Evolutionary conservation across 106 monocot genomes (phyloP), one percentile per base, ranked within the genome.

Genomic region (Dendrobium huoshanense): DNA sequence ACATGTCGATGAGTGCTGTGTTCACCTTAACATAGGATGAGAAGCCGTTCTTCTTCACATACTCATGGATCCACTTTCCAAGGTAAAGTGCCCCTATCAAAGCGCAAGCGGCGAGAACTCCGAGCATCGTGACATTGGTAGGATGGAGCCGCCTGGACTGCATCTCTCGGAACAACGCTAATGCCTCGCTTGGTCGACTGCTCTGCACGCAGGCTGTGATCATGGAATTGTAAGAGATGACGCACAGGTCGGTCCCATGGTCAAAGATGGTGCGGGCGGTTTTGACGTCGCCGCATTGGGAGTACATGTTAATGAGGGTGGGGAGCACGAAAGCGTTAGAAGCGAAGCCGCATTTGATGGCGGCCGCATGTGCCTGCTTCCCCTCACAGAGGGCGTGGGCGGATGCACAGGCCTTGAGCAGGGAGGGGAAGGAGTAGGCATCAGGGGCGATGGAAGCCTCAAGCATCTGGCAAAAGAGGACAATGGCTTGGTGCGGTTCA

Each of bases 1-100:
- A 95, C 94, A 95, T 95, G 78, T 95, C 94, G 47, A 95, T 85
- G 29, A 93, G 48, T 8, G 90, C 92, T 0, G 92, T 93, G 77
- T 75, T 83, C 49, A 93, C 86, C 88, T 93, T 88, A 17, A 90
- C 81, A 51, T 83, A 44, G 2, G 77, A 79, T 61, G 19, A 19
- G 65, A 92, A 87, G 48, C 79, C 82, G 11, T 83, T 86, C 72
- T 85, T 92, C 65, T 76, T 80, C 41, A 84, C 80, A 41, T 87
- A 95, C 41, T 87, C 87, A 58, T 95, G 94, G 20, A 88, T 79
- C 94, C 94, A 95, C 18, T 61, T 88, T 42, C 94, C 94, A 13
- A 92, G 80, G 59, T 95, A 88, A 17, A 95, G 49, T 1, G 94
- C 88, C 0, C 94, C 94, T 15, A 90, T 47, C 55, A 92, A 67